Base-by-base conservation (phyloP, 1,284 basidiomycete genomes). In the Austroboletus niveus region DNA sequence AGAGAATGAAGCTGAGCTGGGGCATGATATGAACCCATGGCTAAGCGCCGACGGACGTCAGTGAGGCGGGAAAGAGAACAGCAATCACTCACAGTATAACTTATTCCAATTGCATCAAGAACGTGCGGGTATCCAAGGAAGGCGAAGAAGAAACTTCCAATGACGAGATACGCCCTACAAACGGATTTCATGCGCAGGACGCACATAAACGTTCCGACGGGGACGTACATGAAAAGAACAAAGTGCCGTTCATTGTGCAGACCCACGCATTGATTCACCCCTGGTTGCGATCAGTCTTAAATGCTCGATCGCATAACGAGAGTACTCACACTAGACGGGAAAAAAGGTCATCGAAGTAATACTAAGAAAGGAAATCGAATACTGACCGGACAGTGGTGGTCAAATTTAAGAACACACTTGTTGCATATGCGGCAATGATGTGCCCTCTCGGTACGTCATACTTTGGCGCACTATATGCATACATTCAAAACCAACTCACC, bases 221-320 rank as follows among this genome's bases (percentile, higher is more conserved):
- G 6, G 29, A 49, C 36, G 48, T 54, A 90, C 92, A 98, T 88
- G 79, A 98, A 99, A 34, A 98, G 75, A 32, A 97, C 80, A 63
- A 99, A 99, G 71, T 98, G 93, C 0, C 96, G 83, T 69, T 98
- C 95, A 65, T 99, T 99, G 66, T 96, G 79, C 8, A 98, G 69
- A 2, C 97, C 96, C 24, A 99, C 92, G 63, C 95, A 98, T 79
- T 93, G 91, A 68, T 98, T 98, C 59, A 99, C 87, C 96, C 96
- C 94, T 89, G 29, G 20, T 24, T n/a, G 6, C 8, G 17, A 30
- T 58, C 10, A 52, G 36, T 47, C 15, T 15, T 31, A 22, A 35
- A 36, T 35, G 15, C n/a, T 36, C 11, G 41, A 42, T n/a, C 9
- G 6, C 22, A 32, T 15, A 39, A 46, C 29, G 32, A 38, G 30